These are phyloP conservation scores for Aspergillus calidoustus DNA, from an alignment of 2,329 filamentous ascomycete species.

Conservation along the genomic window DNA sequence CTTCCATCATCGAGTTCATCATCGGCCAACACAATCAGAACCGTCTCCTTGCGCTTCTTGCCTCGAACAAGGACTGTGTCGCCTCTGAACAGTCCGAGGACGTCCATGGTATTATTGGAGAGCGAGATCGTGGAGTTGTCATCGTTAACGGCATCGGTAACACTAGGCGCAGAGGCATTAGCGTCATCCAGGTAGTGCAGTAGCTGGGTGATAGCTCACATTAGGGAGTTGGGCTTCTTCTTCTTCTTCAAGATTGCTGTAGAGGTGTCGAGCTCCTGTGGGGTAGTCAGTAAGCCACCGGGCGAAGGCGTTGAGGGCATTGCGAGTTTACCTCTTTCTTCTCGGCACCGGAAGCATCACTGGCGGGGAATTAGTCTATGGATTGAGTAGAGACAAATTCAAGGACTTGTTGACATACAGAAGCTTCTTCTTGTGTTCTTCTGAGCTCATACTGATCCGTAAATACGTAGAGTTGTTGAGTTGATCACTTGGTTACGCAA, in stretches of 20 bases:
- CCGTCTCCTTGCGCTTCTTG: constrained; percentile 99
- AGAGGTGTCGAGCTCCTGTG: constrained; percentile 82
- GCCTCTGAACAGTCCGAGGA: constrained; percentile 95
- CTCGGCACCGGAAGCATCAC: constrained; percentile 87
- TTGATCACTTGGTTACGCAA: constrained; percentile 34
- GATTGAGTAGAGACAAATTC: constrained; percentile 21
- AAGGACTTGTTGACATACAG: constrained; percentile 61
- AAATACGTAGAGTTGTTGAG: constrained; percentile 20
- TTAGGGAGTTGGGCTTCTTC: constrained; percentile 99
- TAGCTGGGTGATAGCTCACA: constrained; percentile 62
- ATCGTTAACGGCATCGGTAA: constrained; percentile 98
- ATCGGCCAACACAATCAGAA: constrained; percentile 94
- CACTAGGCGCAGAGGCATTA: constrained; percentile 59
- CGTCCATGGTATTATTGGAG: constrained; percentile 98
- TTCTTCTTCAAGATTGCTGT: constrained; percentile 99
- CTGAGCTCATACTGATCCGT: constrained; percentile 68
- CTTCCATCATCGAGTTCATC: constrained; percentile 98
- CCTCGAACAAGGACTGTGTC: constrained; percentile 98
- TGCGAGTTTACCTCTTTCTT: constrained; percentile 69
- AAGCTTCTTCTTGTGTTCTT: constrained; percentile 79
- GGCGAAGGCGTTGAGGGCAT: not conserved
- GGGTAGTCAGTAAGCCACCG: constrained; percentile 23
- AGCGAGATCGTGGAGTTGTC: constrained; percentile 99
- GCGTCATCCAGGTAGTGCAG: constrained; percentile 23
- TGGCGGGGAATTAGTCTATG: constrained; percentile 54